Evolutionary conservation across 352 stramenopile genomes (phyloP), one percentile per base, ranked within the genome.

Genomic region (Phytophthora pinifolia): DNA sequence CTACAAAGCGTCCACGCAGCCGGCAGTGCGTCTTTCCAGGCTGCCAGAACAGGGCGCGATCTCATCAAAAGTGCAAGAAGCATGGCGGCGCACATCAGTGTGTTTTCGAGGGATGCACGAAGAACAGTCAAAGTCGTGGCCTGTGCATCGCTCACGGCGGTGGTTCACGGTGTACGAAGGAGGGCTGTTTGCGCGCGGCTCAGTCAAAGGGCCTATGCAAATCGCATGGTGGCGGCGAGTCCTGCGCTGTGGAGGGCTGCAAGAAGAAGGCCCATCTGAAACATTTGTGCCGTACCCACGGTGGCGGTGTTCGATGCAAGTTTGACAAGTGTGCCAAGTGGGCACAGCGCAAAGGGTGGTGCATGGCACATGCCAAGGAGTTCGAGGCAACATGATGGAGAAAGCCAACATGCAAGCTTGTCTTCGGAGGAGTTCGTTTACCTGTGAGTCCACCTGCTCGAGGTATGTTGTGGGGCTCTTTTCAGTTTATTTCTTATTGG

Each of bases 1-100:
- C 27, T 30, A 27, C 14, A 30, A 77, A 79, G 49, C 65, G 65
- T 32, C 71, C 74, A 2, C 68, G 73, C 2, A 85, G 72, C 44
- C 72, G 73, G 4, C 74, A 93, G 53, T 93, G 83, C 54, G 79
- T 88, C 34, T 85, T 76, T 48, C 72, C 81, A 17, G 85, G 83
- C 5, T 95, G 85, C 38, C 56, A 70, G 27, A 93, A 92, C 65
- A 77, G 85, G 29, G 85, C 85, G 30, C 79, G 83, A 35, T 92
- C 82, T 25, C 83, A 95, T 52, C 83, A 93, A 52, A 89, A 91
- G 47, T 95, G 86, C 80, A 95, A 95, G 60, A 95, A 94, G 30
- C 86, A 95, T 58, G 86, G 86, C 20, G 86, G 86, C n/a, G 86
- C 83, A 2, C 82, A 92, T 38, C 86, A 89, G 46, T 95, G 86